phyloP scores from a whole-genome alignment of 148 eudicot genomes.

The Rheum nobile region DNA sequence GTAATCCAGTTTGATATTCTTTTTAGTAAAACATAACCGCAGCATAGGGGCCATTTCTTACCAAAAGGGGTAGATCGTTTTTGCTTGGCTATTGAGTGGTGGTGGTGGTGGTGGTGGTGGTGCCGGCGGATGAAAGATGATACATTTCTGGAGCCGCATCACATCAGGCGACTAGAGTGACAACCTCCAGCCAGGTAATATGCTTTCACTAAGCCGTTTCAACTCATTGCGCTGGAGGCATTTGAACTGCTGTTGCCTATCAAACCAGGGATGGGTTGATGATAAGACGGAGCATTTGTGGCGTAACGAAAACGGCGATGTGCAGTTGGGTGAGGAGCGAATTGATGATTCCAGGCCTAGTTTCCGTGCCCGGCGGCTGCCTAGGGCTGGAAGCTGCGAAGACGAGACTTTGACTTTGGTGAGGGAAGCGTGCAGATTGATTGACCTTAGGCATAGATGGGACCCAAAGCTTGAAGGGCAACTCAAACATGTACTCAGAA shows the following conservation, averaged over 20 bases:
- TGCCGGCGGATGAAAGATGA: no score
- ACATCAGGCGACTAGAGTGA: no score
- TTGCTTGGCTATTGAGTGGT: no score
- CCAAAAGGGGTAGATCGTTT: no score
- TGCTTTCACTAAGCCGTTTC: slow-evolving; percentile 5
- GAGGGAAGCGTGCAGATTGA: slow-evolving; percentile 26
- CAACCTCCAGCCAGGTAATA: slow-evolving; percentile 3
- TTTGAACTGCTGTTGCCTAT: not conserved
- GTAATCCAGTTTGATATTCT: no score
- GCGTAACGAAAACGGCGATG: not conserved
- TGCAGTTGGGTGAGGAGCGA: not conserved
- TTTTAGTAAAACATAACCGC: no score
- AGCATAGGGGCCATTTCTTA: no score
- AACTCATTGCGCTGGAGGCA: not conserved
- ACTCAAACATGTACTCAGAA: slow-evolving; percentile 21
- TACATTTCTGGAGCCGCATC: no score
- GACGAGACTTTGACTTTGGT: slow-evolving; percentile 19
- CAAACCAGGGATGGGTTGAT: not conserved
- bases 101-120: no score
- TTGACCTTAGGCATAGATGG: slow-evolving; percentile 20
- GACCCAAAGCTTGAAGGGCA: slow-evolving; percentile 21
- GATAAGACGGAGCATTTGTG: not conserved
- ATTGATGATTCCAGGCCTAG: slow-evolving; percentile 4
- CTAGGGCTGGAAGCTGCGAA: slow-evolving; percentile 2
- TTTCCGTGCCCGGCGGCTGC: not conserved